phyloP scores from a whole-genome alignment of 1,139 yeast species.

The Suhomyces bolitotheri region DNA sequence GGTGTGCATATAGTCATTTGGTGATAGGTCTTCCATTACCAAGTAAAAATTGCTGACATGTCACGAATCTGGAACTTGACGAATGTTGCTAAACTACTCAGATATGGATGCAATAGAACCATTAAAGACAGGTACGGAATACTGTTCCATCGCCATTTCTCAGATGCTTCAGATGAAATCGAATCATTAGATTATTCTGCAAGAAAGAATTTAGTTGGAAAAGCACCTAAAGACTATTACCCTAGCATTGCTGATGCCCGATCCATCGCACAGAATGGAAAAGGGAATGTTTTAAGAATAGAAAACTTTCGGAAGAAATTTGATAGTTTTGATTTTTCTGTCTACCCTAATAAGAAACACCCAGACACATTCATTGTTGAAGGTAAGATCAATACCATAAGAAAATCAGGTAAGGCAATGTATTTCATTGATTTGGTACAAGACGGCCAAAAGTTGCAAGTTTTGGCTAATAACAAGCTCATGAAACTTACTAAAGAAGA shows the following conservation, averaged over 20 bases:
- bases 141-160: background rate
- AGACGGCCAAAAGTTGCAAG: constrained; percentile 56
- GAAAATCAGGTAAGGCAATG: constrained; percentile 68
- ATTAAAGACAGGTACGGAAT: no score
- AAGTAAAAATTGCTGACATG: no score
- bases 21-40: no score
- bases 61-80: no score
- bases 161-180: constrained; percentile 2
- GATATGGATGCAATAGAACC: no score
- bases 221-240: constrained; percentile 16
- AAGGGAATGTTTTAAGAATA: constrained; percentile 16
- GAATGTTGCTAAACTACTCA: no score
- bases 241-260: constrained; percentile 22
- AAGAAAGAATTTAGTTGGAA: constrained; percentile 11
- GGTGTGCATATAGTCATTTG: no score
- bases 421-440: constrained; percentile 66
- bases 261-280: background rate
- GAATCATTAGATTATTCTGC: constrained; percentile 13
- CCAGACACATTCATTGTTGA: constrained; percentile 29
- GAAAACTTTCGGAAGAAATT: constrained; percentile 23
- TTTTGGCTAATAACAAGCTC: constrained; percentile 57
- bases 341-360: constrained; percentile 17
- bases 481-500: constrained; percentile 42
- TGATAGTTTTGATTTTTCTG: constrained; percentile 20
- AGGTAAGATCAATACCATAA: constrained; percentile 58